A percentile compares a stretch with the other conserved stretches of the same genome.
Conservation (phyloP, 2,329 filamentous ascomycete genomes). For the Cercospora sp. region DNA sequence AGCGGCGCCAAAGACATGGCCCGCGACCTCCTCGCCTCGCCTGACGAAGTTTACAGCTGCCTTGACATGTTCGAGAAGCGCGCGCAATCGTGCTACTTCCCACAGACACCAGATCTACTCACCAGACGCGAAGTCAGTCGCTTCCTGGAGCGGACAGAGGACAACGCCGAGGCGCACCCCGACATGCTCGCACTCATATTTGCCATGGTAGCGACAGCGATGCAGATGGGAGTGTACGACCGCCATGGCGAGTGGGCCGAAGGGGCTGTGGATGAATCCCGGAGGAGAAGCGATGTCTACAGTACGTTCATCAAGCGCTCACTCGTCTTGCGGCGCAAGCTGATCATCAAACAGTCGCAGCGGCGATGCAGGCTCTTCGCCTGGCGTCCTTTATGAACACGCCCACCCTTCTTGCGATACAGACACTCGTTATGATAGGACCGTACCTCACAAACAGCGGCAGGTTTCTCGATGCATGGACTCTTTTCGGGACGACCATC, state of each 20-base stretch:
- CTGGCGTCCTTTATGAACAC: constrained; percentile 51
- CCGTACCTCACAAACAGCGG: constrained; percentile 53
- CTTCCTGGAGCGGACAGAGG: constrained; percentile 45
- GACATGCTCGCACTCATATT: constrained; percentile 53
- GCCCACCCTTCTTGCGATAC: constrained; percentile 49
- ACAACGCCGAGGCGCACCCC: constrained; percentile 48
- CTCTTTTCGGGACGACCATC: constrained; percentile 52
- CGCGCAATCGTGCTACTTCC: constrained; percentile 48
- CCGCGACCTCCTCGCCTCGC: constrained; percentile 42
- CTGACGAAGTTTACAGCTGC: constrained; percentile 43
- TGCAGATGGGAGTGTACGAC: constrained; percentile 50
- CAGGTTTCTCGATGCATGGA: constrained; percentile 53
- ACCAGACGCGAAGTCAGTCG: constrained; percentile 47
- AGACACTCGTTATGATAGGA: constrained; percentile 51
- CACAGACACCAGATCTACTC: constrained; percentile 48
- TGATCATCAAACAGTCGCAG: constrained; percentile 43
- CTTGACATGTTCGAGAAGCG: constrained; percentile 47
- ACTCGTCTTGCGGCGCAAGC: neutral
- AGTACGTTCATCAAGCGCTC: constrained; percentile 39
- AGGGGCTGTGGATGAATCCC: constrained; percentile 41
- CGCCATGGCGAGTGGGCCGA: constrained; percentile 43
- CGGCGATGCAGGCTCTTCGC: constrained; percentile 53
- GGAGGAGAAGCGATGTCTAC: constrained; percentile 46
- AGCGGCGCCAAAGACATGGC: constrained; percentile 28
- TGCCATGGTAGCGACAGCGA: constrained; percentile 48